Base-by-base conservation (phyloP, 2,329 filamentous ascomycete genomes). In the Cercospora sp. region DNA sequence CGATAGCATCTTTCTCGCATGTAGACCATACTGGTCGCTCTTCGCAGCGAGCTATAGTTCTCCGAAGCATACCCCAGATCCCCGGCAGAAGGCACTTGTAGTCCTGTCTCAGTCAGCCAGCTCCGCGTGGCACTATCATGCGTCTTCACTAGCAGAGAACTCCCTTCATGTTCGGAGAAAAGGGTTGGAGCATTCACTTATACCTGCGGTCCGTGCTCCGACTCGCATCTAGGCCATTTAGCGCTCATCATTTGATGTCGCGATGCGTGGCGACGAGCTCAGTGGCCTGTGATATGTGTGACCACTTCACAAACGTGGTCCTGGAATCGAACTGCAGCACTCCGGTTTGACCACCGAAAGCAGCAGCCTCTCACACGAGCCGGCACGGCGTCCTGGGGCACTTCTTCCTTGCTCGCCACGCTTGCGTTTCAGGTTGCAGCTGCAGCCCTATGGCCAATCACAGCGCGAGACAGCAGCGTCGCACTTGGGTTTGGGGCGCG, bases 361-460 rank as follows among this genome's bases (percentile, higher is more conserved):
- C 28, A 68, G 66, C 53, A 63, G 62, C 58, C 66, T 65, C 62
- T 65, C 66, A 66, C 59, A 66, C 66, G 62, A 68, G 62, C 58
- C 53, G 45, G 34, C 53, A 57, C 34, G 37, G 53, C 32, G 62
- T 40, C 24, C 53, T 37, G 61, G 28, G 53, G 61, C 32, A 64
- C 2, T 57, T 53, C 61, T 65, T 65, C 62, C 62, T 65, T 65
- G 62, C 62, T 65, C 49, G 53, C 62, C 51, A 57, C 62, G 34
- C 49, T 53, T 65, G 53, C 51, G 62, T 65, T 65, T 65, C 62
- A 65, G 53, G 34, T 32, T 43, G 60, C n/a, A 32, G 60, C 60
- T 62, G 60, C 51, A 59, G 51, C 61, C 34, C 26, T 65, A 28
- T 16, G 34, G 62, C 62, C 62, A 65, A 65, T 65, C 62, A 65